Conservation (phyloP, 1,139 yeast genomes). For the Debaryomyces nepalensis region DNA sequence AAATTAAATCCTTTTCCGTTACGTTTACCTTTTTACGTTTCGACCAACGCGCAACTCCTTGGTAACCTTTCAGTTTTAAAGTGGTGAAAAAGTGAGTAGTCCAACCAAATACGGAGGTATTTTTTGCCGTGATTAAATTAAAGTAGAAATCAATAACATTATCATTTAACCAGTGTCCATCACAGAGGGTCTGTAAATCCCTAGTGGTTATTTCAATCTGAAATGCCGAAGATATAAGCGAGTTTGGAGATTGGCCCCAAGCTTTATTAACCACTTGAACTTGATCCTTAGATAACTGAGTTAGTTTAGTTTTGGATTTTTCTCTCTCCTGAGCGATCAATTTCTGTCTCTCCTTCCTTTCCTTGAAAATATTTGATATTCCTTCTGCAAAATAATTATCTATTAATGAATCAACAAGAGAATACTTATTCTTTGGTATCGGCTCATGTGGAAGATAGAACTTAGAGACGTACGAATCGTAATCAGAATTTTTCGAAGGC, state of each 20-base stretch:
- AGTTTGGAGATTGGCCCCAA: slow-evolving; percentile 28
- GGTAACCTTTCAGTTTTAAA: slow-evolving; percentile 71
- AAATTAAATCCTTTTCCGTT: slow-evolving; percentile 61
- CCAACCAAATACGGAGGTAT: slow-evolving; percentile 64
- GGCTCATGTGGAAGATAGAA: slow-evolving; percentile 25
- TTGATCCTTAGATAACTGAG: slow-evolving; percentile 24
- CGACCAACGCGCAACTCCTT: slow-evolving; percentile 89
- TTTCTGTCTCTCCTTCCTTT: slow-evolving; percentile 15
- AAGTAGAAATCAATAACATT: slow-evolving; percentile 85
- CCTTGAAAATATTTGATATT: slow-evolving; percentile 20
- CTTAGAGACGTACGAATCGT: slow-evolving; percentile 23
- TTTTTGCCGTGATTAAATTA: slow-evolving; percentile 52
- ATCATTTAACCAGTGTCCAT: slow-evolving; percentile 87
- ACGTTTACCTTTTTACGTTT: slow-evolving; percentile 78
- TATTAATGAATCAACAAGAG: slow-evolving; percentile 23
- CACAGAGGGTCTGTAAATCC: slow-evolving; percentile 74
- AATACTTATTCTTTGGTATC: slow-evolving; percentile 20
- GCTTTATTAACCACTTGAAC: slow-evolving; percentile 25
- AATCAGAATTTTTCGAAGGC: slow-evolving; percentile 13
- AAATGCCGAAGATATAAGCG: slow-evolving; percentile 32
- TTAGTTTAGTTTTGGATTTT: slow-evolving; percentile 17
- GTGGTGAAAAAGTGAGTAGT: slow-evolving; percentile 88
- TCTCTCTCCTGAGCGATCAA: slow-evolving; percentile 21
- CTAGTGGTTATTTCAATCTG: slow-evolving; percentile 63
- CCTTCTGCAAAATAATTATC: slow-evolving; percentile 23